Conservation (phyloP, 2,329 filamentous ascomycete genomes). For the Botrytis aclada region DNA sequence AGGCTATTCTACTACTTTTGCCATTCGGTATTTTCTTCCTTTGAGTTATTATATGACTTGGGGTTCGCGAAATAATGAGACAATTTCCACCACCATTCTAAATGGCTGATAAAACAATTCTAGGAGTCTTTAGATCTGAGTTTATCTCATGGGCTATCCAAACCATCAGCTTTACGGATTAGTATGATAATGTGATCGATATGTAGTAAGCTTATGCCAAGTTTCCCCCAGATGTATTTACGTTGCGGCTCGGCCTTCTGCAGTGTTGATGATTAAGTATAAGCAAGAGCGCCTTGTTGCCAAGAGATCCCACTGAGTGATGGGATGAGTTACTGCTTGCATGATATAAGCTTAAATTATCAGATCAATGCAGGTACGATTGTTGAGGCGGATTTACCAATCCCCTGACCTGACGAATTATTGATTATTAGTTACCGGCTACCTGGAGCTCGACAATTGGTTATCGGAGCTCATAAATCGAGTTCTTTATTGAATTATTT, state of each 20-base stretch:
- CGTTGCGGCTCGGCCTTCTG: background rate
- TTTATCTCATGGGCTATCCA: background rate
- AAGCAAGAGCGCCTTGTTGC: background rate
- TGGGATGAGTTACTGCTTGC: background rate
- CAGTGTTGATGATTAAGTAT: background rate
- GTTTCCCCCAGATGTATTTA: background rate
- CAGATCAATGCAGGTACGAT: background rate
- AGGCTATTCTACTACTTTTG: background rate
- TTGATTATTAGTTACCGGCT: background rate
- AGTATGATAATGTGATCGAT: background rate
- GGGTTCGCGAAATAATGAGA: background rate
- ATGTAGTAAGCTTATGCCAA: background rate
- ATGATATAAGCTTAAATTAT: background rate
- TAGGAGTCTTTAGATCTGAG: background rate
- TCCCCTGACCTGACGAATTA: too few relatives aligned
- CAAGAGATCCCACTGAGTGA: background rate
- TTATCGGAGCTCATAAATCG: background rate
- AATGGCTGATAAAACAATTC: background rate
- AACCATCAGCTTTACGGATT: background rate
- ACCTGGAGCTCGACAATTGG: background rate
- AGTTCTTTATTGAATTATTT: background rate
- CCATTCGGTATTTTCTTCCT: background rate
- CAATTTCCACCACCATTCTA: background rate
- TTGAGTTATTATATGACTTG: background rate
- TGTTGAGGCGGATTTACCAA: background rate